These are phyloP conservation scores for Tolypocladium sp. DNA, from an alignment of 2,329 filamentous ascomycete species.

Conservation along the genomic window DNA sequence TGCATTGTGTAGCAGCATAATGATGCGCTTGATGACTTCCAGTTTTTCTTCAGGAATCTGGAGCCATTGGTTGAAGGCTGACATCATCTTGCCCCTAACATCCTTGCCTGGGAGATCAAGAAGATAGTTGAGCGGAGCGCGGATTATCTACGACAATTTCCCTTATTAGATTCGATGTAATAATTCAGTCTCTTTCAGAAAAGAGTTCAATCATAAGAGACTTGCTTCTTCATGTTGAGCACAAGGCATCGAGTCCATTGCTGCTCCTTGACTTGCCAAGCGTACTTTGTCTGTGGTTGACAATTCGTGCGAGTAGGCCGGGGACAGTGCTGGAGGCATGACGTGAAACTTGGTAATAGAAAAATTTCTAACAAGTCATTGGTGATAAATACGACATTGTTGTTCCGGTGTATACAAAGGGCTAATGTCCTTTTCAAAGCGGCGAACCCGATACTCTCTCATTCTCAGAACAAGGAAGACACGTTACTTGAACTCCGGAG, in stretches of 20 bases:
- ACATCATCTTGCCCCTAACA: not conserved
- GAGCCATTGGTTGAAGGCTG: slow-evolving; percentile 65
- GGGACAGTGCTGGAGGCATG: not conserved
- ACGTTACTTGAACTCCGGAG: not conserved
- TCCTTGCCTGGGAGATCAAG: not conserved
- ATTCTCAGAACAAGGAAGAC: not conserved
- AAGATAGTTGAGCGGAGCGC: not conserved
- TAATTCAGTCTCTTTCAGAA: not conserved
- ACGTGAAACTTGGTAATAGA: not conserved
- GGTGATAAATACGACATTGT: not conserved
- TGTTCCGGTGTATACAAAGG: not conserved
- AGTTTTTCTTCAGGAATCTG: slow-evolving; percentile 58
- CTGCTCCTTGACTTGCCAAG: not conserved
- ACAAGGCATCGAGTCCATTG: not conserved
- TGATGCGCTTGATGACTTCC: slow-evolving; percentile 60
- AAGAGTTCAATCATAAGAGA: too few relatives aligned
- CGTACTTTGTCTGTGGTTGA: too few relatives aligned
- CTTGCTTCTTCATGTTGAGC: not conserved
- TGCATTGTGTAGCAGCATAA: slow-evolving; percentile 19
- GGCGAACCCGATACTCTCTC: not conserved
- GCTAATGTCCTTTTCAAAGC: not conserved
- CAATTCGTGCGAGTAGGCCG: not conserved
- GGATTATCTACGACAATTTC: not conserved
- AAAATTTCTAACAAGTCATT: too few relatives aligned
- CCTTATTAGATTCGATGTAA: not conserved